Percentiles rank a stretch among this genome's conserved stretches.
phyloP scores from a whole-genome alignment of 148 eudicot species.

The Silene uniflora region DNA sequence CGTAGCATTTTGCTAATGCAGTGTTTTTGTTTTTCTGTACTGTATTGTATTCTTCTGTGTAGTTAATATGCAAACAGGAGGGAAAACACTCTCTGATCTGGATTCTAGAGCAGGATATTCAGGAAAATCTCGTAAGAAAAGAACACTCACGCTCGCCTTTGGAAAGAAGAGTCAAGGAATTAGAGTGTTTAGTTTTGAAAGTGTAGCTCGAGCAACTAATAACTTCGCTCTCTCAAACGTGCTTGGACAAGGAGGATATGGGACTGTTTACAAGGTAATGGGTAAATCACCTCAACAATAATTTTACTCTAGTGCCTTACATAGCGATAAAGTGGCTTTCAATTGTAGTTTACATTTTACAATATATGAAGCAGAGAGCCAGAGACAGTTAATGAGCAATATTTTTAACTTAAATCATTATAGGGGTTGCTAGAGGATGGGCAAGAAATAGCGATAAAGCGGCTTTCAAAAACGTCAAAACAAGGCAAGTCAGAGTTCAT shows the following conservation, averaged over 20 bases:
- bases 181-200: constrained; percentile 30
- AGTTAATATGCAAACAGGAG: constrained; percentile 10
- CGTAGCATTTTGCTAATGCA: background rate
- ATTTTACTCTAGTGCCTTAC: background rate
- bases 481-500: constrained; percentile 65
- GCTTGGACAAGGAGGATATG: constrained; percentile 44
- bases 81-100: constrained; percentile 17
- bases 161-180: constrained; percentile 26
- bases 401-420: background rate
- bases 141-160: constrained; percentile 14
- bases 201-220: constrained; percentile 30
- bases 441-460: constrained; percentile 60
- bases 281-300: background rate
- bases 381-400: background rate
- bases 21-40: background rate
- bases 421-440: constrained; percentile 50
- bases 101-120: constrained; percentile 13
- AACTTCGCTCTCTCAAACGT: constrained; percentile 30
- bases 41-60: background rate
- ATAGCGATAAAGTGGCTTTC: too few species aligned
- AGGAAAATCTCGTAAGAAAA: constrained; percentile 15
- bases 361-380: too few species aligned
- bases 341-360: too few species aligned
- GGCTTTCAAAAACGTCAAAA: constrained; percentile 53
- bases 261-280: constrained; percentile 46